These are phyloP conservation scores for Nakaseomyces sp. DNA, from an alignment of 1,139 yeast species.

Conservation along the genomic window DNA sequence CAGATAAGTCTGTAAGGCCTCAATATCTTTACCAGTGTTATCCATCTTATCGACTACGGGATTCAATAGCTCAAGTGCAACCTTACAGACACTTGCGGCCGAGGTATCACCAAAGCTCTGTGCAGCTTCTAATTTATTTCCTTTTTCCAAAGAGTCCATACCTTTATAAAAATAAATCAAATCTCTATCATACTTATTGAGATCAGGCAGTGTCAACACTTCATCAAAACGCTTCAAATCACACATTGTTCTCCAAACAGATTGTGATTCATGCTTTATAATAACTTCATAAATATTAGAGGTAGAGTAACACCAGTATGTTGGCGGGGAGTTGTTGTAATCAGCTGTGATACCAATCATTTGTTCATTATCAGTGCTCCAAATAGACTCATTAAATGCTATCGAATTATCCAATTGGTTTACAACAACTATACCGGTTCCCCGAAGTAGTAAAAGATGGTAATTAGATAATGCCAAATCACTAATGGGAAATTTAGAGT, in stretches of 20 bases:
- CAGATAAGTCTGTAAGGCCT: slow-evolving; percentile 49
- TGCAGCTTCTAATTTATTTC: slow-evolving; percentile 47
- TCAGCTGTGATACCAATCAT: slow-evolving; percentile 57
- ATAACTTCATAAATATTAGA: slow-evolving; percentile 56
- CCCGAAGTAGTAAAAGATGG: slow-evolving; percentile 43
- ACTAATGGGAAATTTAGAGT: slow-evolving; percentile 30
- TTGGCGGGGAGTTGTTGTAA: slow-evolving; percentile 34
- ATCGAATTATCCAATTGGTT: slow-evolving; percentile 44
- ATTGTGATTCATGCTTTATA: slow-evolving; percentile 56
- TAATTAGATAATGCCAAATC: slow-evolving; percentile 43
- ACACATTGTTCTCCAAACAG: slow-evolving; percentile 69
- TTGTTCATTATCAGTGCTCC: slow-evolving; percentile 34
- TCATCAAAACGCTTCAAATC: slow-evolving; percentile 55
- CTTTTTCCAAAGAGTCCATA: slow-evolving; percentile 37
- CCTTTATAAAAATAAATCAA: slow-evolving; percentile 59
- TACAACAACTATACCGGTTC: slow-evolving; percentile 36
- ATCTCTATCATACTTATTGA: slow-evolving; percentile 40
- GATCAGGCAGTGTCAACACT: slow-evolving; percentile 48
- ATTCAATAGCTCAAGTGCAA: slow-evolving; percentile 51
- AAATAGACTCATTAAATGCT: slow-evolving; percentile 36
- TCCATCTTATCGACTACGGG: background rate
- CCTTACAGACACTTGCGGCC: slow-evolving; percentile 51
- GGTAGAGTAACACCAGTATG: slow-evolving; percentile 54
- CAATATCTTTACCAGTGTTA: slow-evolving; percentile 13
- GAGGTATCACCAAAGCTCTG: slow-evolving; percentile 49